These are phyloP conservation scores for Cornus controversa DNA, from an alignment of 148 eudicot genomes.

Conservation along the genomic window DNA sequence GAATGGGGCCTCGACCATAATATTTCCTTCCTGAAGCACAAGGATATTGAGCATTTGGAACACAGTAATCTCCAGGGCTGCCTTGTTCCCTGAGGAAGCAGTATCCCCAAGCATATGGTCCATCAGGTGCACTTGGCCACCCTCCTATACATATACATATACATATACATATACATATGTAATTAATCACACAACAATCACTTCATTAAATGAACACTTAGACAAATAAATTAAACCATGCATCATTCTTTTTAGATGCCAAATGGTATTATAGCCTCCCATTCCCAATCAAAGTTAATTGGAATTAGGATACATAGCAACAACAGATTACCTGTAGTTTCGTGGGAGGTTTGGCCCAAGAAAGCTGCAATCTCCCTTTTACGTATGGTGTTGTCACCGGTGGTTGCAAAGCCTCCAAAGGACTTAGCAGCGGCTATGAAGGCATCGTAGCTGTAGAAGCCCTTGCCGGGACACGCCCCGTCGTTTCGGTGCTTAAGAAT, in stretches of 20 bases:
- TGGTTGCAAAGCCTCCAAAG: conserved; percentile 22
- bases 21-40: conserved; percentile 39
- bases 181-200: too few relatives aligned
- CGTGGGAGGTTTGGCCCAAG: conserved; percentile 43
- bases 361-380: conserved; percentile 39
- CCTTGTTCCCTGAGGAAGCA: conserved; percentile 28
- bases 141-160: conserved; percentile 34
- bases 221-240: too few relatives aligned
- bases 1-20: conserved; percentile 50
- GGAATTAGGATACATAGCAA: too few relatives aligned
- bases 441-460: conserved; percentile 31
- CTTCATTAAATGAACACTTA: too few relatives aligned
- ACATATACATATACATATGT: too few relatives aligned
- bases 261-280: too few relatives aligned
- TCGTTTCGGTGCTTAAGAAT: conserved; percentile 29
- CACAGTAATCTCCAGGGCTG: conserved; percentile 19
- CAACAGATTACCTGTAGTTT: conserved; percentile 24
- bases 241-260: too few relatives aligned
- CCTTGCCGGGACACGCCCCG: conserved; percentile 20
- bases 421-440: conserved; percentile 21
- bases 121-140: conserved; percentile 42
- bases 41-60: conserved; percentile 25
- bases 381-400: conserved; percentile 14
- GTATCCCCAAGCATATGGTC: conserved; percentile 48
- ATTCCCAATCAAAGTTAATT: too few relatives aligned